phyloP scores from a whole-genome alignment of 139 green algal genomes.

The Pycnococcus provasolii region DNA sequence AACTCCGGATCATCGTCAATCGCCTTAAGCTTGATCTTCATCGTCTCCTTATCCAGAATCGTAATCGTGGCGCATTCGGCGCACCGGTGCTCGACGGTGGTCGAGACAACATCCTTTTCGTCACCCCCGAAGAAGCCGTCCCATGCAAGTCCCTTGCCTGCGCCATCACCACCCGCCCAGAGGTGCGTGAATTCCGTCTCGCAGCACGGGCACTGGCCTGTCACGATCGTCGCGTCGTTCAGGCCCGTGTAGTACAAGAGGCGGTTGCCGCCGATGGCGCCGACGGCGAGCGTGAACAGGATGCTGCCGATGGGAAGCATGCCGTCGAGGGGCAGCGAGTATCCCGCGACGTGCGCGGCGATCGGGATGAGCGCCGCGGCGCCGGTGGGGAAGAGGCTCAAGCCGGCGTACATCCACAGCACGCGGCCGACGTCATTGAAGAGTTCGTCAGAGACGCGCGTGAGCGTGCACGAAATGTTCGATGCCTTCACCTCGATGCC shows the following conservation, averaged over 20 bases:
- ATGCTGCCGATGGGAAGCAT: not conserved
- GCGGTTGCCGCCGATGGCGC: not conserved
- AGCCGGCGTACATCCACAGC: constrained; percentile 5
- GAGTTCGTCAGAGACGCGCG: constrained; percentile 2
- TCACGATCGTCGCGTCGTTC: constrained; percentile 21
- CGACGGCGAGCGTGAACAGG: not conserved
- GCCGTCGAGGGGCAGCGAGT: not conserved
- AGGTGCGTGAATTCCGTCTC: constrained; percentile 22
- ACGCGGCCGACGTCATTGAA: constrained; percentile 7
- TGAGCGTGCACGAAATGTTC: constrained; percentile 23
- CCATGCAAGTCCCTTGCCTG: not conserved
- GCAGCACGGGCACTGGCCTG: constrained; percentile 29
- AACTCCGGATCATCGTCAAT: no score
- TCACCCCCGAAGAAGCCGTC: no score
- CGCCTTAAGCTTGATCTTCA: constrained; percentile 14
- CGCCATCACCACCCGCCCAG: constrained; percentile 3
- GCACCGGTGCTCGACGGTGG: constrained; percentile 14
- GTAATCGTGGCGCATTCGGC: constrained; percentile 15
- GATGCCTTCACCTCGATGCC: constrained; percentile 22
- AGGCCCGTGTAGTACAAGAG: constrained; percentile 19
- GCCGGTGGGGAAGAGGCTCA: not conserved
- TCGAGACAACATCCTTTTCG: not conserved
- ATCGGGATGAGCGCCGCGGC: not conserved
- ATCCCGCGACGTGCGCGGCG: not conserved
- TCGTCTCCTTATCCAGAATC: constrained; percentile 1